Percentiles rank a stretch among this genome's conserved stretches.
Conservation (phyloP, 306 rosid genomes). For the Citrullus mucosospermus region DNA sequence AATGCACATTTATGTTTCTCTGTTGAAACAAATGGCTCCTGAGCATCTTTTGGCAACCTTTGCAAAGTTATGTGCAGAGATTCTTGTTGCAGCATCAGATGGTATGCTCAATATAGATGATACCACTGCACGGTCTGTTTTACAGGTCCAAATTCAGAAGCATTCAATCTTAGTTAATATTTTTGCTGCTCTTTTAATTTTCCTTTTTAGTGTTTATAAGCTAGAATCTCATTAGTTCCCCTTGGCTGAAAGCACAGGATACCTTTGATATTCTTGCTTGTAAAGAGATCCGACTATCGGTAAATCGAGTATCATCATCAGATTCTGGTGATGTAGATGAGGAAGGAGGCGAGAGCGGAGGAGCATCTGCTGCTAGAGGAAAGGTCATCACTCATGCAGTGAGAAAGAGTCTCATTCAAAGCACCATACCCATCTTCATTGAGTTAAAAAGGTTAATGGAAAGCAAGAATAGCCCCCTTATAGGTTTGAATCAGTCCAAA, state of each 20-base stretch:
- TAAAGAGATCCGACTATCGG: conserved; percentile 71
- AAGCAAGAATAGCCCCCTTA: conserved; percentile 80
- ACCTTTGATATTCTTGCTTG: conserved; percentile 66
- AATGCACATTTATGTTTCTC: conserved; percentile 74
- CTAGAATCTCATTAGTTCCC: not conserved
- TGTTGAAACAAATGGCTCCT: conserved; percentile 90
- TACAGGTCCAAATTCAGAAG: conserved; percentile 44
- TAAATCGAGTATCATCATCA: conserved; percentile 36
- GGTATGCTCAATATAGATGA: conserved; percentile 68
- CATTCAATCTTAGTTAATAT: not conserved
- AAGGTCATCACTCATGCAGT: conserved; percentile 68
- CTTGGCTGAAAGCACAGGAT: conserved; percentile 37
- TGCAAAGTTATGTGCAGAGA: conserved; percentile 85
- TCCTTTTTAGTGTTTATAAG: not conserved
- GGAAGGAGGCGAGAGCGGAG: conserved; percentile 54
- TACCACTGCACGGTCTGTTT: conserved; percentile 60
- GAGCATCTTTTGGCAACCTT: conserved; percentile 88
- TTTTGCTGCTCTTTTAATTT: not conserved
- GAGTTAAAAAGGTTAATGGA: conserved; percentile 76
- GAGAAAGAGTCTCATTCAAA: conserved; percentile 69
- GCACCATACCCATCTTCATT: conserved; percentile 77
- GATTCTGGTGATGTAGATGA: conserved; percentile 67
- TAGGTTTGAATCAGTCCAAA: not conserved
- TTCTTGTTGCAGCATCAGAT: conserved; percentile 88
- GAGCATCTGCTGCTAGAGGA: conserved; percentile 53